These are phyloP conservation scores for Oryza officinalis DNA, from an alignment of 176 grass and related monocot genomes.

Conservation along the genomic window DNA sequence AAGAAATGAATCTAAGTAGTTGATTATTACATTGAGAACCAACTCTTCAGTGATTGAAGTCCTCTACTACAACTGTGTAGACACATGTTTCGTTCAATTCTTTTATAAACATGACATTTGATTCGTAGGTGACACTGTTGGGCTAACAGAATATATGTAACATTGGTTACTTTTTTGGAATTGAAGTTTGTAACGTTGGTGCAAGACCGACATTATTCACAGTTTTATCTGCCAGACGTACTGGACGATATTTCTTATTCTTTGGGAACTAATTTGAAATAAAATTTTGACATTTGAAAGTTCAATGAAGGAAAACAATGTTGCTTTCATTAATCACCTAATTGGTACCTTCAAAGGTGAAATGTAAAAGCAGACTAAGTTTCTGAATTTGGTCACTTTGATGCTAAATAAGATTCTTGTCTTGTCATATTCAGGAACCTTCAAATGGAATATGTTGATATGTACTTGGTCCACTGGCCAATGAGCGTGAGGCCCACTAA, in stretches of 20 bases:
- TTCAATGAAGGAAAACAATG: background rate
- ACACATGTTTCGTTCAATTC: background rate
- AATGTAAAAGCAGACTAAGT: background rate
- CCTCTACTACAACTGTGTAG: background rate
- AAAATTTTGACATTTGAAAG: background rate
- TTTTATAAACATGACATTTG: background rate
- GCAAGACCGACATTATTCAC: background rate
- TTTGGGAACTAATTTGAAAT: background rate
- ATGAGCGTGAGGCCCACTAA: slow-evolving; percentile 50
- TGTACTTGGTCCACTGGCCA: slow-evolving; percentile 68
- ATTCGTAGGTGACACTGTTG: too few relatives aligned
- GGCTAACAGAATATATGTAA: background rate
- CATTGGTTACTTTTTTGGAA: background rate
- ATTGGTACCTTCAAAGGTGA: background rate
- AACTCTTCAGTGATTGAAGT: background rate
- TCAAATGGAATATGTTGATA: slow-evolving; percentile 66
- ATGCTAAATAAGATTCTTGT: background rate
- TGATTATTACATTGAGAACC: background rate
- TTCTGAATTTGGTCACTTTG: background rate
- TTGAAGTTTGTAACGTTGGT: background rate
- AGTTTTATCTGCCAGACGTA: background rate
- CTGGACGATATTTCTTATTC: background rate
- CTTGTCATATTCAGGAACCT: slow-evolving; percentile 42
- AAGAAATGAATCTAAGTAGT: background rate
- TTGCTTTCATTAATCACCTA: background rate